Base-by-base conservation (phyloP, 148 eudicot species). In the Rhododendron simsii region DNA sequence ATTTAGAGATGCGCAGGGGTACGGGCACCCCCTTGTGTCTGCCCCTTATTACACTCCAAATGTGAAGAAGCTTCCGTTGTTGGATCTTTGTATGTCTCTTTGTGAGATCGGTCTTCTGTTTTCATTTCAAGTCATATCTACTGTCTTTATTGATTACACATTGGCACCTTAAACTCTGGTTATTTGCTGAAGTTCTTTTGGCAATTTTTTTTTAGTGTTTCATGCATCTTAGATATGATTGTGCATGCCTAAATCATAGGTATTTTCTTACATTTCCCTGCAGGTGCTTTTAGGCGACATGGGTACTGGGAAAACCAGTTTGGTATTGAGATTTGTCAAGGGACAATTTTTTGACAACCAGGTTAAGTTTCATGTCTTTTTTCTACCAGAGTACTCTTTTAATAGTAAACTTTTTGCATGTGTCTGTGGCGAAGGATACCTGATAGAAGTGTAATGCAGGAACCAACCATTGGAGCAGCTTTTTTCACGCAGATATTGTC, bases 231-330 rank as follows among this genome's bases (percentile, higher is more conserved):
- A 59, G n/a, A 3, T 82, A 16, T 37, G 81, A 84, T 35, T 15
- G 18, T 30, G 21, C 3, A 7, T 53, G 41, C 83, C 21, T 6
- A 14, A 55, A 75, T 20, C 47, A 21, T 11, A 77, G 16, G 7
- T 73, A 45, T 33, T 84, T 39, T 48, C 57, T 20, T 33, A 26
- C 37, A 37, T 26, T 41, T 87, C 88, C 20, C 73, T 39, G 51
- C 85, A 91, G 93, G 93, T 91, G 61, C 89, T 91, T 83, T 84
- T 91, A 18, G 93, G 93, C 55, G 93, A 91, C 83, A 88, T 89
- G 87, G 93, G 93, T 41, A 83, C 90, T 16, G 93, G 93, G 67
- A 91, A 91, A 85, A 89, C 93, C 28, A 91, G 91, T 84, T 78
- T 91, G 75, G 90, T 88, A 65, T 84, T 91, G 55, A 89, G 90